Conservation (phyloP, 1,284 basidiomycete species). For the Ceratobasidium theobromae region DNA sequence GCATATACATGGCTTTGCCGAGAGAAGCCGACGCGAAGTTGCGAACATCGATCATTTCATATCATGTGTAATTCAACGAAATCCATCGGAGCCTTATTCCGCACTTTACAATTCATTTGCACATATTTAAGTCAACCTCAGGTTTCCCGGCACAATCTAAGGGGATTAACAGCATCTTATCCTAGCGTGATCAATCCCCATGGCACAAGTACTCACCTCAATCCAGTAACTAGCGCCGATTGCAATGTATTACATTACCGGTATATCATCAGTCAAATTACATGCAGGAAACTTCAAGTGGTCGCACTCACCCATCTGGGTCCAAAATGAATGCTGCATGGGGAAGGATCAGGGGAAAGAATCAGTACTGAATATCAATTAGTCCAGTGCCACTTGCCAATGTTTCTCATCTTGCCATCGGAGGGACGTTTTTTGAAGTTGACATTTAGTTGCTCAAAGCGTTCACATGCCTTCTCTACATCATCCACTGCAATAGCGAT, state of each 20-base stretch:
- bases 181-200: background rate
- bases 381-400: slow-evolving; percentile 8
- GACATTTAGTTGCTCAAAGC: slow-evolving; percentile 82
- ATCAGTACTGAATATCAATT: background rate
- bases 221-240: slow-evolving; percentile 46
- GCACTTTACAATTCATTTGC: too few species aligned
- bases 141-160: slow-evolving; percentile 27
- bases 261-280: slow-evolving; percentile 2
- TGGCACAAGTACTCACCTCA: slow-evolving; percentile 31
- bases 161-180: background rate
- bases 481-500: slow-evolving; percentile 85
- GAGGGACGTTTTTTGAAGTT: slow-evolving; percentile 85
- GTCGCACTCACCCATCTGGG: slow-evolving; percentile 62
- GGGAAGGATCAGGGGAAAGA: background rate
- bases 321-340: slow-evolving; percentile 87
- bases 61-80: too few species aligned
- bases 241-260: background rate
- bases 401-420: slow-evolving; percentile 78
- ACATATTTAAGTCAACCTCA: slow-evolving; percentile 12
- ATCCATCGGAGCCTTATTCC: too few species aligned
- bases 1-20: too few species aligned
- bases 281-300: background rate
- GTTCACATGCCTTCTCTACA: slow-evolving; percentile 78
- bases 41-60: too few species aligned
- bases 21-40: too few species aligned